Base-by-base conservation (phyloP, 768 basidiomycete species). In the Hygrocybe punicea region DNA sequence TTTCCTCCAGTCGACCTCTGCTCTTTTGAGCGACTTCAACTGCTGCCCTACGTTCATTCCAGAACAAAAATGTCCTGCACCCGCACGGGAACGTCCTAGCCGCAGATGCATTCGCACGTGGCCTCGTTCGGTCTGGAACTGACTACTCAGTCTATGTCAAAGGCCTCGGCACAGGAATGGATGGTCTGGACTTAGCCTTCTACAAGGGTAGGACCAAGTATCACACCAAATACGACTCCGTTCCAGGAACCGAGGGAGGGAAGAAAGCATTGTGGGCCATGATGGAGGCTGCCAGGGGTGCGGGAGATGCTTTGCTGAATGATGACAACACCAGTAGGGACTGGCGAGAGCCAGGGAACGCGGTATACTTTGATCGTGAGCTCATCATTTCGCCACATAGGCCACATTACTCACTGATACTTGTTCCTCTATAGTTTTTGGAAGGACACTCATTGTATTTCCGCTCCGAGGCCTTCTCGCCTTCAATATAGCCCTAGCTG, bases 131-230 rank as follows among this genome's bases (percentile, higher is more conserved):
- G 34, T 89, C 86, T 9, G 76, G 73, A 3, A 93, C 91, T 0
- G 91, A 93, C 68, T 92, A 83, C 62, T 77, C 82, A 3, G 81
- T 92, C 8, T 93, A 90, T 59, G 73, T 76, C 21, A 68, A 74
- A 21, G 68, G 66, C 37, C 37, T 55, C 59, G 83, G 80, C 0
- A 79, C 89, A 79, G 82, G 80, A 0, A 79, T 91, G 80, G 70
- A 82, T 45, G 91, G 91, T 3, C 75, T 91, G 4, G 91, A 93
- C 62, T 71, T 92, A 33, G 87, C 91, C 1, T 93, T 91, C 65
- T 93, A 91, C 69, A 80, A 78, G 57, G 83, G 83, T 1, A 78
- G 91, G 42, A 84, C 85, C 58, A 79, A 77, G 59, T 93, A 93
- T 61, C 91, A 93, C 67, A 92, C 91, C 0, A 80, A 79, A 64